Conservation (phyloP, 2,329 filamentous ascomycete genomes). For the Madurella fahalii region DNA sequence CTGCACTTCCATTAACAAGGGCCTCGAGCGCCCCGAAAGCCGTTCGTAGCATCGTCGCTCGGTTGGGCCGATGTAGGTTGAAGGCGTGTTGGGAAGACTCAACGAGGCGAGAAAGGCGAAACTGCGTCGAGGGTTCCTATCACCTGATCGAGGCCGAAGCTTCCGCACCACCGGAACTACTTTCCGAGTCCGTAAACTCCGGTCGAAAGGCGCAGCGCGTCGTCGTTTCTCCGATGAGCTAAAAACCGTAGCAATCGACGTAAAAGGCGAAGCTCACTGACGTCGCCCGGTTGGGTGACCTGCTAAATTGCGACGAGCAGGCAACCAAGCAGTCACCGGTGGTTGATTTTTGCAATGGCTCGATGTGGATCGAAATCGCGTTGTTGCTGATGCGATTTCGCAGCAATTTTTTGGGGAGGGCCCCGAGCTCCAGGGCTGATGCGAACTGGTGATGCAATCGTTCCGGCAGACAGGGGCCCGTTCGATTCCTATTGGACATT, state of each 20-base stretch:
- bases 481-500: slow-evolving; percentile 2
- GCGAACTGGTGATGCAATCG: slow-evolving; percentile 18
- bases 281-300: too few relatives aligned
- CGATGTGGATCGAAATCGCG: slow-evolving; percentile 4
- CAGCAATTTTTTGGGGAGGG: slow-evolving; percentile 14
- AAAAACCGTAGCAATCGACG: neutral
- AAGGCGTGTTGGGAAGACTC: neutral
- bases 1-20: slow-evolving; percentile 12
- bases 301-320: neutral
- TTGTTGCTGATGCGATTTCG: slow-evolving; percentile 13
- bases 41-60: slow-evolving; percentile 20
- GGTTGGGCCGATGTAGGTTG: neutral
- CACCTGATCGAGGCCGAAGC: neutral
- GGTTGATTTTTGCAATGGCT: neutral
- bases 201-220: neutral
- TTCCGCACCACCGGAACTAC: neutral
- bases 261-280: too few relatives aligned
- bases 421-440: slow-evolving; percentile 17
- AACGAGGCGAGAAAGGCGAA: neutral
- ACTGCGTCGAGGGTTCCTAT: neutral
- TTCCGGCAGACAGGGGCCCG: slow-evolving; percentile 9
- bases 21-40: slow-evolving; percentile 18
- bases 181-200: neutral
- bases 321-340: neutral
- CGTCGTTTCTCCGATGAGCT: neutral